Evolutionary conservation across 192 early-diverging fungal genomes (phyloP), one percentile per base, ranked within the genome.

Genomic region (Phycomyces nitens): DNA sequence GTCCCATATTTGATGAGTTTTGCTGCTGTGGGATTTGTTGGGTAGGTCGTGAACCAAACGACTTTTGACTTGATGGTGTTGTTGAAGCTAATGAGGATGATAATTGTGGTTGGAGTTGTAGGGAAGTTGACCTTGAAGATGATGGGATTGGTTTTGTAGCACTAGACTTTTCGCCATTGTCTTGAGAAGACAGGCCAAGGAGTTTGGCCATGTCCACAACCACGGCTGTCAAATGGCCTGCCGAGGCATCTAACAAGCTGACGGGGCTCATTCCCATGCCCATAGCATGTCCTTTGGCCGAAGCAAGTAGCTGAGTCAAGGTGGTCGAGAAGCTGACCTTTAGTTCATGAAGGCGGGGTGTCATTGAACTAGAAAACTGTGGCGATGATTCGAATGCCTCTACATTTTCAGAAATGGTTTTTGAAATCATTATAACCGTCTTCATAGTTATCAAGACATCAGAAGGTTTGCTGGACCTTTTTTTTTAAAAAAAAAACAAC

Each of bases 361-460:
- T 79, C 22, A 81, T 75, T 26, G 83, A 74, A 11, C 60, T 40
- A 14, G 71, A 54, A 14, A 94, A 74, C 15, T 71, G 77, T 66
- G 78, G 75, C 5, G 61, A 39, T 27, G 79, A 69, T 65, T 90
- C 82, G 49, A 88, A 88, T 10, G 72, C 74, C 39, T 93, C 88
- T 8, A 91, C 84, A 49, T 98, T 92, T 41, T 92, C 91, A 0
- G 86, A 89, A 49, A 98, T 89, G 56, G 82, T 77, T 50, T 89
- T 87, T 77, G 94, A 96, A 0, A 92, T 81, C 39, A 89, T 80
- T 27, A 93, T 89, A 41, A 97, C 85, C 5, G 88, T 72, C 58
- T 89, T 87, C 89, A 94, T 93, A n/a, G 92, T 83, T 27, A 88
- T 77, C 40, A 98, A 71, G 0, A 95, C 92, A 26, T 68, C 70